These are phyloP conservation scores for Ascochyta koolunga DNA, from an alignment of 2,329 filamentous ascomycete genomes.

Conservation along the genomic window DNA sequence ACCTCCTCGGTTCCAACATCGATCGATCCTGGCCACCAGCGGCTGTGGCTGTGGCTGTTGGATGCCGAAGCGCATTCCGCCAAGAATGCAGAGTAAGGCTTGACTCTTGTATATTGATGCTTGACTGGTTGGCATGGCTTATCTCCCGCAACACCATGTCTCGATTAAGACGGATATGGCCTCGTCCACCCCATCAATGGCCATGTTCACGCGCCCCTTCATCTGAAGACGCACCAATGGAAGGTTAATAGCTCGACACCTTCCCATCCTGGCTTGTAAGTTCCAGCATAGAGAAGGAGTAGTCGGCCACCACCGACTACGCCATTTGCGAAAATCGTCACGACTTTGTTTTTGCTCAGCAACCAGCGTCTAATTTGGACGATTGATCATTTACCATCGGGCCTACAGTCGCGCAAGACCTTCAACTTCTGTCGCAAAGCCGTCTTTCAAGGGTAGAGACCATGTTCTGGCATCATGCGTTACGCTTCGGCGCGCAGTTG, in stretches of 20 bases:
- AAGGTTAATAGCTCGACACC: slow-evolving; percentile 8
- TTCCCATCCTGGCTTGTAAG: slow-evolving; percentile 7
- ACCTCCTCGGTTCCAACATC: background rate
- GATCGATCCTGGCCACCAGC: slow-evolving; percentile 17
- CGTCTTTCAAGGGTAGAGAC: slow-evolving; percentile 1
- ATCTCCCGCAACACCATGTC: slow-evolving; percentile 22
- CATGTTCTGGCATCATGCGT: slow-evolving; percentile 14
- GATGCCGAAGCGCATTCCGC: slow-evolving; percentile 26
- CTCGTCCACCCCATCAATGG: slow-evolving; percentile 10
- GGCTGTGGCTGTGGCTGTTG: slow-evolving; percentile 33
- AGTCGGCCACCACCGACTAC: slow-evolving; percentile 4
- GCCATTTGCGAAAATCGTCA: slow-evolving; percentile 12
- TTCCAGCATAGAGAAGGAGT: slow-evolving; percentile 8
- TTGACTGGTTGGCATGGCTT: slow-evolving; percentile 29
- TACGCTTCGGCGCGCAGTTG: slow-evolving; percentile 4
- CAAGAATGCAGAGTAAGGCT: slow-evolving; percentile 37
- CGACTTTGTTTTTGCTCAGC: slow-evolving; percentile 1
- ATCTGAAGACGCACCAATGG: slow-evolving; percentile 10
- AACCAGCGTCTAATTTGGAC: slow-evolving; percentile 6
- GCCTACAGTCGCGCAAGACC: slow-evolving; percentile 18
- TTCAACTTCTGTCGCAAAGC: slow-evolving; percentile 12
- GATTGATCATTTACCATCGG: slow-evolving; percentile 3
- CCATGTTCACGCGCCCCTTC: slow-evolving; percentile 10
- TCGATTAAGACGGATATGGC: background rate
- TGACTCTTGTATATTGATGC: slow-evolving; percentile 24